These are phyloP conservation scores for Pleurotus tuber-regium DNA, from an alignment of 768 basidiomycete genomes.

Conservation along the genomic window DNA sequence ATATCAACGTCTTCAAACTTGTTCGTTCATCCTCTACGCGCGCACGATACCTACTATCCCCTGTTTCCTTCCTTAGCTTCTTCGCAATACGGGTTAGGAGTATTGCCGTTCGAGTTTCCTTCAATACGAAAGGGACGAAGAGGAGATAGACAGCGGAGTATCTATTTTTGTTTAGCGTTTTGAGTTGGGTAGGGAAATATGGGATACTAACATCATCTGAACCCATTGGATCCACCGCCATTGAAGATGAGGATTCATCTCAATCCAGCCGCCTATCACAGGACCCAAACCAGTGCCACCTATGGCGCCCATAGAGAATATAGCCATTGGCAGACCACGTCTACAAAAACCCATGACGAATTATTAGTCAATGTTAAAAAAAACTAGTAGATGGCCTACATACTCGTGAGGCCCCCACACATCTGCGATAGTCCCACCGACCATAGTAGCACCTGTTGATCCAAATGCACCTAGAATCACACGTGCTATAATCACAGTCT, in stretches of 20 bases:
- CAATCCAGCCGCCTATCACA: conserved; percentile 63
- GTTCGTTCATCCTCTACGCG: conserved; percentile 62
- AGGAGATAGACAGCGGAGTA: conserved; percentile 42
- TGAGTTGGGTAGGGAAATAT: conserved; percentile 16
- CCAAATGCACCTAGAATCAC: conserved; percentile 16
- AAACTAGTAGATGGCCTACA: neutral
- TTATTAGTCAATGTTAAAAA: neutral
- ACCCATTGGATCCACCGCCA: conserved; percentile 91
- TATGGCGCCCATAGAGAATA: conserved; percentile 63
- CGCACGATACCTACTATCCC: conserved; percentile 60
- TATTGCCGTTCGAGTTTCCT: conserved; percentile 73
- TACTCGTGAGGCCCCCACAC: conserved; percentile 14
- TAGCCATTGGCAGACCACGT: conserved; percentile 77
- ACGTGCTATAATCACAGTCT: conserved; percentile 13
- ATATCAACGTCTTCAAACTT: conserved; percentile 57
- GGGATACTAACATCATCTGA: conserved; percentile 51
- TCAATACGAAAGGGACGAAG: conserved; percentile 52
- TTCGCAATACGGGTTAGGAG: conserved; percentile 65
- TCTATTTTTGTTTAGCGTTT: neutral
- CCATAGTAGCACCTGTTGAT: conserved; percentile 17
- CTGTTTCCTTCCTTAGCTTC: conserved; percentile 61
- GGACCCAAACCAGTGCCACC: conserved; percentile 66
- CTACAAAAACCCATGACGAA: conserved; percentile 14
- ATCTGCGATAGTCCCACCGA: conserved; percentile 17
- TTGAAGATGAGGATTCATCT: conserved; percentile 50